Percentiles rank a stretch among this genome's conserved stretches.
Evolutionary conservation across 1,139 yeast species (phyloP).

Genomic region (Geotrichum candidum): DNA sequence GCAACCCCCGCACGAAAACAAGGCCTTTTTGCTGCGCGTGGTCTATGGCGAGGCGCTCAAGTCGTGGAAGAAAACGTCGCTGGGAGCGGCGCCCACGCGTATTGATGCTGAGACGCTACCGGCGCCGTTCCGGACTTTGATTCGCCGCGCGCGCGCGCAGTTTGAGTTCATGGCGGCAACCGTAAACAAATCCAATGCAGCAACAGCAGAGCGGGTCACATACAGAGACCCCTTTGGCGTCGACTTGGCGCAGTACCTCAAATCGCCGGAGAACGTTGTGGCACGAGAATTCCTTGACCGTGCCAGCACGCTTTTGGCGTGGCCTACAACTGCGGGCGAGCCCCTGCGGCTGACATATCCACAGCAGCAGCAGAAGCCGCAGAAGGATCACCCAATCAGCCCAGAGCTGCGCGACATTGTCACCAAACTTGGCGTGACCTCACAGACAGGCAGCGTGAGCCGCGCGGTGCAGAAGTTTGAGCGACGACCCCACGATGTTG

Average conservation of each 20-base stretch:
- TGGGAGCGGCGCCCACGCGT: neutral
- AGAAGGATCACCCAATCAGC: neutral
- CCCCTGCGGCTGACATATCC: conserved; percentile 1
- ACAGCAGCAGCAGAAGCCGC: neutral
- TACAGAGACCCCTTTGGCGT: conserved; percentile 10
- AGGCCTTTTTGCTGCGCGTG: conserved; percentile 19
- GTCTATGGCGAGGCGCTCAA: conserved; percentile 17
- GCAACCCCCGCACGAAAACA: conserved; percentile 20
- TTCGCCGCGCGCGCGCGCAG: conserved; percentile 14
- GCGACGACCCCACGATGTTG: conserved; percentile 5
- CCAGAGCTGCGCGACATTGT: neutral
- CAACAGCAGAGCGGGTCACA: neutral
- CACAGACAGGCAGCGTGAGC: neutral
- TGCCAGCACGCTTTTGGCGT: conserved; percentile 5
- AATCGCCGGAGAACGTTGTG: neutral
- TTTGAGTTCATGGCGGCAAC: conserved; percentile 7
- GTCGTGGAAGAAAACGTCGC: neutral
- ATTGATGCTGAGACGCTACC: neutral
- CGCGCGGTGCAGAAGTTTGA: neutral
- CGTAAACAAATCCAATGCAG: neutral
- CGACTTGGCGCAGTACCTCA: neutral
- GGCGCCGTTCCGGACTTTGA: conserved; percentile 8
- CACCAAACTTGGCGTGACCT: neutral
- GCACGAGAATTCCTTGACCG: conserved; percentile 4
- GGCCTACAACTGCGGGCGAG: neutral